Evolutionary conservation across 805 yeast genomes (phyloP), one percentile per base, ranked within the genome.

Genomic region (Lipomyces chichibuensis): DNA sequence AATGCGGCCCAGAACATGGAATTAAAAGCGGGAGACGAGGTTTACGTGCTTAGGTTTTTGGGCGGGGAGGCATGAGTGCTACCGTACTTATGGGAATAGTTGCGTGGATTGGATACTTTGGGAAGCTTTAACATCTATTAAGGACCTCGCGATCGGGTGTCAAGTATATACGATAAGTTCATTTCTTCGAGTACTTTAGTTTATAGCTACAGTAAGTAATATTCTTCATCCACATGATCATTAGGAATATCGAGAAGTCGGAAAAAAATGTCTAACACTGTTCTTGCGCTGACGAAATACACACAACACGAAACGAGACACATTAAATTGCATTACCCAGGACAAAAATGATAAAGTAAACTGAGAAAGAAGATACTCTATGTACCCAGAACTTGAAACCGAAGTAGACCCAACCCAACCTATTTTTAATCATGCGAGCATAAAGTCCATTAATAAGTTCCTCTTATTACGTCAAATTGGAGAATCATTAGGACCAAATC

Each of bases 1-100:
- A 64, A 59, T 20, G 61, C 63, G 5, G 59, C 58, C 8, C 59
- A 43, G 27, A 27, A 29, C 23, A 13, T 55, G 17, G 43, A 51
- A 33, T 43, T 64, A 25, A 46, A 57, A 14, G 54, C 57, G 13
- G 35, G 43, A 5, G 67, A 64, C 37, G n/a, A 27, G 23, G 67
- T 57, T 2, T 64, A 60, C 27, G 62, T 64, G 39, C 53, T 64
- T 8, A 5, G 59, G 23, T 46, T 25, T 20, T 54, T 60, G 43
- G 55, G 55, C 8, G 33, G 33, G 17, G 55, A 52, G 25, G 32
- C 33, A n/a, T 52, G 33, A 29, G 17, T 56, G 37, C 46, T 27
- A 23, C n/a, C n/a, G 23, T 33, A 29, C 29, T 5, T 23, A 37
- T 7, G 49, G 20, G 32, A n/a, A 17, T n/a, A 14, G 20, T n/a